These are phyloP conservation scores for Erodium moschatum DNA, from an alignment of 441 rosid genomes.

Conservation along the genomic window DNA sequence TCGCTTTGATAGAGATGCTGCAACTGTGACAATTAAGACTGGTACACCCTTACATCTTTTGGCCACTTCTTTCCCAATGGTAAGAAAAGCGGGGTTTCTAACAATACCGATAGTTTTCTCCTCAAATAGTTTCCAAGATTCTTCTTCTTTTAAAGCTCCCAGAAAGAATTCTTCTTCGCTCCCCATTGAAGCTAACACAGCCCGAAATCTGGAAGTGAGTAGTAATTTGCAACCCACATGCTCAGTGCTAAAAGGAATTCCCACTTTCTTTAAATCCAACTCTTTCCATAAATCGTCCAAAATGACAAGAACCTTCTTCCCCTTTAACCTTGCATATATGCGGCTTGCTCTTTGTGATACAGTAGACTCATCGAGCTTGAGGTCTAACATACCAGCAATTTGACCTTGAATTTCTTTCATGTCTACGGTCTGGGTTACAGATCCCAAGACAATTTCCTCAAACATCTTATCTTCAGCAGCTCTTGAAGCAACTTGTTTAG, in stretches of 20 bases:
- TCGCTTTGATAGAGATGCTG: slow-evolving; percentile 8
- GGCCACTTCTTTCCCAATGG: neutral
- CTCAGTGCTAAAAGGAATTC: slow-evolving; percentile 16
- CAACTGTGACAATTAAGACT: slow-evolving; percentile 3
- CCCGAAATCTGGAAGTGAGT: slow-evolving; percentile 16
- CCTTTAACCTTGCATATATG: neutral
- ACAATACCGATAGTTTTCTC: neutral
- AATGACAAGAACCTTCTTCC: slow-evolving; percentile 15
- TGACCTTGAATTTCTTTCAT: slow-evolving; percentile 11
- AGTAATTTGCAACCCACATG: slow-evolving; percentile 14
- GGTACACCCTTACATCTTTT: slow-evolving; percentile 25
- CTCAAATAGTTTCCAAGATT: slow-evolving; percentile 16
- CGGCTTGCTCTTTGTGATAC: neutral
- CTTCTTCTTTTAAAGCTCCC: neutral
- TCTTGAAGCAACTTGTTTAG: slow-evolving; percentile 12
- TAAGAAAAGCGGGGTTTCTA: fast-evolving
- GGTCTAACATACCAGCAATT: slow-evolving; percentile 11
- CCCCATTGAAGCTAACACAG: slow-evolving; percentile 14
- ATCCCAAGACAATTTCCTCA: slow-evolving; percentile 11
- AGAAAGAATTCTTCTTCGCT: neutral
- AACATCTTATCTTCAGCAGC: slow-evolving; percentile 11
- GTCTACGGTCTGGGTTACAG: slow-evolving; percentile 4
- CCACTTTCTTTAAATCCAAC: neutral
- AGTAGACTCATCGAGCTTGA: neutral
- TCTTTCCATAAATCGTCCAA: slow-evolving; percentile 25